Conservation (phyloP, 768 basidiomycete genomes). For the Infundibulicybe gibba region DNA sequence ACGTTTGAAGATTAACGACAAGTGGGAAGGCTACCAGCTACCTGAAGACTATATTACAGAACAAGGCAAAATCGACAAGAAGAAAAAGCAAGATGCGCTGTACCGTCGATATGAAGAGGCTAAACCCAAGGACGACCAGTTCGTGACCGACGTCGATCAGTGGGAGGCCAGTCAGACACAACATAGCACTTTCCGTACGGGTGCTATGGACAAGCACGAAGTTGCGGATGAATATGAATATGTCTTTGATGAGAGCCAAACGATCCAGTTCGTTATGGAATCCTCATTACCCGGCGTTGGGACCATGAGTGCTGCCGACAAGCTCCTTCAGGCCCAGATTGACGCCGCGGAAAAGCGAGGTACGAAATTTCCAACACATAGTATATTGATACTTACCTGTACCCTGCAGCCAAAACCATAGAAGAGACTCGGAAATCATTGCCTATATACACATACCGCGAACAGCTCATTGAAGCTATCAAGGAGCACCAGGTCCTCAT, state of each 20-base stretch:
- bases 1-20: conserved; percentile 91
- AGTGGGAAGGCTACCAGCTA: conserved; percentile 92
- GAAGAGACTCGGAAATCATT: conserved; percentile 92
- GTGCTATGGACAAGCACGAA: conserved; percentile 87
- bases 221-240: conserved; percentile 89
- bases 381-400: neutral
- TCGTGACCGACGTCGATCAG: conserved; percentile 95
- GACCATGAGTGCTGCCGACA: conserved; percentile 78
- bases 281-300: conserved; percentile 61
- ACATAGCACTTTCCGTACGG: conserved; percentile 85
- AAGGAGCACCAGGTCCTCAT: conserved; percentile 92
- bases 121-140: conserved; percentile 88
- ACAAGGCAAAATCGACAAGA: conserved; percentile 96
- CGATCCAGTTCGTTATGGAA: conserved; percentile 94
- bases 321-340: conserved; percentile 80
- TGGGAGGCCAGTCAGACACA: conserved; percentile 94
- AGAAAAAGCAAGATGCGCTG: conserved; percentile 89
- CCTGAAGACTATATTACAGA: conserved; percentile 99
- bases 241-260: conserved; percentile 97
- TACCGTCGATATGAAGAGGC: conserved; percentile 96
- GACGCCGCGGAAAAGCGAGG: conserved; percentile 90
- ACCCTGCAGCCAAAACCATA: conserved; percentile 67
- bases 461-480: conserved; percentile 85
- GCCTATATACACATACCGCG: conserved; percentile 87
- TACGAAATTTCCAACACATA: conserved; percentile 33